Conservation (phyloP, 2,329 filamentous ascomycete species). For the Fusarium caatingaense region DNA sequence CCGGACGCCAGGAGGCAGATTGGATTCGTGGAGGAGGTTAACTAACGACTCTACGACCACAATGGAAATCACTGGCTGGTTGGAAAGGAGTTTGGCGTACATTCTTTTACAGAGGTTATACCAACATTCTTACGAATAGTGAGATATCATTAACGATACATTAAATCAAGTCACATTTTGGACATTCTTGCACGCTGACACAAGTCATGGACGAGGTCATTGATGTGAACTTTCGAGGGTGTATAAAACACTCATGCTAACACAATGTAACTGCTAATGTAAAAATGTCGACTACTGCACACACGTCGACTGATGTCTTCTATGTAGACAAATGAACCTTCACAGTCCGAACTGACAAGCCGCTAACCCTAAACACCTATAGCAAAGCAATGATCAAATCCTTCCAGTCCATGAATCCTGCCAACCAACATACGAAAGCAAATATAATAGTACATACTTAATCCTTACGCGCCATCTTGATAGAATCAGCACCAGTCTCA, state of each 20-base stretch:
- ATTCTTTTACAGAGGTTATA: not conserved
- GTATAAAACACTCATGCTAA: not conserved
- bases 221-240: not conserved
- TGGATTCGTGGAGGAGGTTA: constrained; percentile 67
- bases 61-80: constrained; percentile 9
- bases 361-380: not conserved
- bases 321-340: not conserved
- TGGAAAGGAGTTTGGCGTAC: constrained; percentile 26
- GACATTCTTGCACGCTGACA: not conserved
- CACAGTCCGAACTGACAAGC: not conserved
- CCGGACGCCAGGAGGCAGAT: constrained; percentile 59
- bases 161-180: not conserved
- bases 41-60: constrained; percentile 45
- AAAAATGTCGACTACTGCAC: not conserved
- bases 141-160: not conserved
- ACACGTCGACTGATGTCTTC: not conserved
- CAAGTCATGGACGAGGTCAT: too few species aligned
- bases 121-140: not conserved
- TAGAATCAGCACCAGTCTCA: constrained; percentile 74
- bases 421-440: not conserved
- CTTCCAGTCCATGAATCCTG: not conserved
- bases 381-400: constrained; percentile 3
- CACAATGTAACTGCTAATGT: not conserved
- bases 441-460: not conserved
- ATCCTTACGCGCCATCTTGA: constrained; percentile 53